Evolutionary conservation across 2,329 filamentous ascomycete species (phyloP).

Genomic region (Teratosphaeria nubilosa): DNA sequence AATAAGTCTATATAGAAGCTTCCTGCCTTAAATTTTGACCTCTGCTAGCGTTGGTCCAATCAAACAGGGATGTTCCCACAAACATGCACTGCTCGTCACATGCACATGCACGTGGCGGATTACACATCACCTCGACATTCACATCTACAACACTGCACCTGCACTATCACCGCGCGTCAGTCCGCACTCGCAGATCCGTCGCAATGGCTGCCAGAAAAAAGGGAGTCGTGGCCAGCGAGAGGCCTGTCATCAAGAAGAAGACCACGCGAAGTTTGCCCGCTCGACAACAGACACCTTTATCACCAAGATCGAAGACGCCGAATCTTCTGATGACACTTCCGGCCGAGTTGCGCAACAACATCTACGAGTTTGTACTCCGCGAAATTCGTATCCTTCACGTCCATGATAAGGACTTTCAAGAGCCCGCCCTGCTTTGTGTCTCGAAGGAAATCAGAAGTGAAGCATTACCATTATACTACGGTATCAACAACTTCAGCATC

Average conservation of each 20-base stretch:
- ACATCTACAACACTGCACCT: neutral
- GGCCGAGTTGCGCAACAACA: neutral
- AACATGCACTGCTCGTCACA: neutral
- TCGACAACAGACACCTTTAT: neutral
- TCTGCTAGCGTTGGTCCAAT: neutral
- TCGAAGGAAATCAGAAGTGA: neutral
- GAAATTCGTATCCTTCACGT: neutral
- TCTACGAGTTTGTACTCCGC: neutral
- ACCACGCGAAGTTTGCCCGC: neutral
- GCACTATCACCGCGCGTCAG: no score
- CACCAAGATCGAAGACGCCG: neutral
- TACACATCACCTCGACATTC: neutral
- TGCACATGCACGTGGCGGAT: neutral
- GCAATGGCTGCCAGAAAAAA: neutral
- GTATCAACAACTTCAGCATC: neutral
- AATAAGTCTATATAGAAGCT: neutral
- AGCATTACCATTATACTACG: neutral
- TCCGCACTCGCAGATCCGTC: no score
- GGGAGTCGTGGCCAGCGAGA: neutral
- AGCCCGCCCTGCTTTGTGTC: neutral
- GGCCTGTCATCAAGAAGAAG: neutral
- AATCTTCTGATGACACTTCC: neutral
- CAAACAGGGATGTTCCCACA: neutral
- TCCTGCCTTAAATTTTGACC: neutral
- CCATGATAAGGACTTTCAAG: neutral